phyloP scores from a whole-genome alignment of 2,329 filamentous ascomycete species.

The Didymella exigua region DNA sequence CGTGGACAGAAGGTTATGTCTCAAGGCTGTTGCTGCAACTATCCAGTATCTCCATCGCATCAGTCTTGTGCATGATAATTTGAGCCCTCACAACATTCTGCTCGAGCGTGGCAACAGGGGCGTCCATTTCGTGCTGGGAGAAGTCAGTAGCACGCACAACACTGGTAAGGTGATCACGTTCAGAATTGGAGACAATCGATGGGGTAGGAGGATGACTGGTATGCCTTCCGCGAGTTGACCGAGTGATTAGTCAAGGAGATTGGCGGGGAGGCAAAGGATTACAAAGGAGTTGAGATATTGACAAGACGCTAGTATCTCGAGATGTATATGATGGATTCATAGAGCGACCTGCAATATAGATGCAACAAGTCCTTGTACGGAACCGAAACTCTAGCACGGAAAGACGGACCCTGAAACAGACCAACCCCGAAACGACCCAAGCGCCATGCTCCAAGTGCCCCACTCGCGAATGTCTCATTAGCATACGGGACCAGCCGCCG shows the following conservation, averaged over 20 bases:
- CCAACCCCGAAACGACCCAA: neutral
- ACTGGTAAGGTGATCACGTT: neutral
- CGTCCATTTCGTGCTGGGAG: neutral
- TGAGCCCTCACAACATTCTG: neutral
- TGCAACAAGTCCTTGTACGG: neutral
- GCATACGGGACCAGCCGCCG: conserved; percentile 8
- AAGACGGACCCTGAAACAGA: conserved; percentile 3
- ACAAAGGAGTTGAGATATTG: neutral
- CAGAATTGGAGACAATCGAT: neutral
- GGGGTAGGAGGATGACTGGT: conserved; percentile 1
- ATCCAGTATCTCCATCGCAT: neutral
- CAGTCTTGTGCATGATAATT: neutral
- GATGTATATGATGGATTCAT: neutral
- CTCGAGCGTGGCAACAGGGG: neutral
- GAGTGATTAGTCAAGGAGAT: neutral
- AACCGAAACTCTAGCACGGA: neutral
- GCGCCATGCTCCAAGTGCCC: conserved; percentile 6
- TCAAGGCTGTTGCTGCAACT: neutral
- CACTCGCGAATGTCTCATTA: neutral
- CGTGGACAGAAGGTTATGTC: neutral
- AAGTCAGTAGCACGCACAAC: neutral
- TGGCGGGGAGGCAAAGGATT: neutral
- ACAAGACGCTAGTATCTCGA: neutral
- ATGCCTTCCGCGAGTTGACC: neutral
- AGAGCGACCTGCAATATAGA: neutral